These are phyloP conservation scores for Penicillium argentinense DNA, from an alignment of 495 filamentous ascomycete genomes.

Conservation along the genomic window DNA sequence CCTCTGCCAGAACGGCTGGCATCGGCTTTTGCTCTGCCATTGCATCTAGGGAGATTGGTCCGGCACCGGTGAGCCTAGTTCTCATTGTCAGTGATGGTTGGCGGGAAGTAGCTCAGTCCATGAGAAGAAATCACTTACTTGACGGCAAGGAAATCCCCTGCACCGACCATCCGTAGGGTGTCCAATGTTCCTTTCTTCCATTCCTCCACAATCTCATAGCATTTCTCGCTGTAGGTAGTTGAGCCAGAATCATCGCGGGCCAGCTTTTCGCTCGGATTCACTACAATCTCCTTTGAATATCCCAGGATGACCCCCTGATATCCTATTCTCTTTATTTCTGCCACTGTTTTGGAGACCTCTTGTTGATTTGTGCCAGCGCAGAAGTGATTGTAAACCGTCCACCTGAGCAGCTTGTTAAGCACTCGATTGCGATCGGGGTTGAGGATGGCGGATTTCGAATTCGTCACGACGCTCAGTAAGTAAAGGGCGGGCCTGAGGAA, in stretches of 20 bases:
- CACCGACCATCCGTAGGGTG: slow-evolving; percentile 62
- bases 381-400: slow-evolving; percentile 83
- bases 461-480: slow-evolving; percentile 61
- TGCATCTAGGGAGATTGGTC: slow-evolving; percentile 28
- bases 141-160: slow-evolving; percentile 74
- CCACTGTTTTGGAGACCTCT: slow-evolving; percentile 62
- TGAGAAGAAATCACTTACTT: slow-evolving; percentile 49
- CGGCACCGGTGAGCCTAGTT: slow-evolving; percentile 33
- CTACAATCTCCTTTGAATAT: slow-evolving; percentile 74
- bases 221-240: slow-evolving; percentile 18
- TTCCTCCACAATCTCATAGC: slow-evolving; percentile 53
- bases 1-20: slow-evolving; percentile 23
- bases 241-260: slow-evolving; percentile 13
- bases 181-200: slow-evolving; percentile 72
- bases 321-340: slow-evolving; percentile 62
- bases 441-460: slow-evolving; percentile 57
- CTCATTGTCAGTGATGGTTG: neutral
- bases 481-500: slow-evolving; percentile 64
- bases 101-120: neutral
- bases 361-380: slow-evolving; percentile 69
- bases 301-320: slow-evolving; percentile 78
- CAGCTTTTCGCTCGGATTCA: slow-evolving; percentile 48
- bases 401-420: slow-evolving; percentile 60
- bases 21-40: slow-evolving; percentile 25
- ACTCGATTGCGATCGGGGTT: slow-evolving; percentile 59